Evolutionary conservation across 352 stramenopile genomes (phyloP).

Genomic region (Phytophthora lateralis): DNA sequence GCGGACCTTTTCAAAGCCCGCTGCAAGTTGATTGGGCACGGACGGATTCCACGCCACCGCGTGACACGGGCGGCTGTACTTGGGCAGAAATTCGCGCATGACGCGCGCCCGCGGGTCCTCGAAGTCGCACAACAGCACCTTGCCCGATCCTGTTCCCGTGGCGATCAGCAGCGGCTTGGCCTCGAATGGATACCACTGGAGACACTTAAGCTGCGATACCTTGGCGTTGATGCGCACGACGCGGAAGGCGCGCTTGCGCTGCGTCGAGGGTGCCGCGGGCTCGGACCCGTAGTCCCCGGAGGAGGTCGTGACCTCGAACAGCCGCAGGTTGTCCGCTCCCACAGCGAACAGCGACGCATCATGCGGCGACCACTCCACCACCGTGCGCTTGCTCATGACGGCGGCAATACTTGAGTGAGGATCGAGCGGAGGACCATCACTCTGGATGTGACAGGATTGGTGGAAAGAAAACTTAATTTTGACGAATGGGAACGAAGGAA

Average conservation of each 20-base stretch:
- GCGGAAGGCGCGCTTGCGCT: constrained; percentile 85
- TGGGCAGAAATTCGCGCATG: constrained; percentile 77
- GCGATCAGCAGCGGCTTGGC: constrained; percentile 77
- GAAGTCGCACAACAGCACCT: constrained; percentile 87
- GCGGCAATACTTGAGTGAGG: constrained; percentile 5
- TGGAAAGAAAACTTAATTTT: constrained; percentile 5
- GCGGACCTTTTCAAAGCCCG: constrained; percentile 88
- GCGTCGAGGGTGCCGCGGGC: constrained; percentile 46
- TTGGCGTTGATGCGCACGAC: constrained; percentile 83
- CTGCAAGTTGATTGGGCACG: constrained; percentile 75
- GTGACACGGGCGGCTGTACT: constrained; percentile 86
- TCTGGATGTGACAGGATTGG: constrained; percentile 14
- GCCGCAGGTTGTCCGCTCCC: constrained; percentile 77
- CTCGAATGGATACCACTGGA: constrained; percentile 86
- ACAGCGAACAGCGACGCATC: constrained; percentile 85
- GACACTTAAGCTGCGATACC: constrained; percentile 79
- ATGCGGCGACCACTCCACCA: constrained; percentile 87
- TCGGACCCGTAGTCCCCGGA: constrained; percentile 8
- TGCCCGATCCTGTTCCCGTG: constrained; percentile 73
- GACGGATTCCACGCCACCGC: constrained; percentile 84
- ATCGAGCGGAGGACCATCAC: constrained; percentile 5
- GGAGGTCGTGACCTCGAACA: constrained; percentile 78
- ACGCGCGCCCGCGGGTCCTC: constrained; percentile 63
- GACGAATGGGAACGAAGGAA: constrained; percentile 13
- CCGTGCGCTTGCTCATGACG: constrained; percentile 75